A percentile compares a stretch with the other conserved stretches of the same genome.
Conservation (phyloP, 768 basidiomycete genomes). For the Cystobasidium tubakii region DNA sequence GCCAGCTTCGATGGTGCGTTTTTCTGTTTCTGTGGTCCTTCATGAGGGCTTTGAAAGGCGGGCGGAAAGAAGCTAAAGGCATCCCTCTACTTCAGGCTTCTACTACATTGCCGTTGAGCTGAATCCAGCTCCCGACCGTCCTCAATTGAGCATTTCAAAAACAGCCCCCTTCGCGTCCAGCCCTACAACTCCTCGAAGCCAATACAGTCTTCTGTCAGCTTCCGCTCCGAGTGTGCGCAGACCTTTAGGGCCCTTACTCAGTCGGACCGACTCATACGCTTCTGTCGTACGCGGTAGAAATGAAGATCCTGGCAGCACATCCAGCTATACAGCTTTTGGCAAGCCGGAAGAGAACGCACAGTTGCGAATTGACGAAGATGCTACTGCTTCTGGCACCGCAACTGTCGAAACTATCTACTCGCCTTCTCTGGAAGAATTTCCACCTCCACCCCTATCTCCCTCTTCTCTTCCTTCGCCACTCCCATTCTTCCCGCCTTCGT, state of each 20-base stretch:
- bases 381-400: background rate
- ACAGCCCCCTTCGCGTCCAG: background rate
- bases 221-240: background rate
- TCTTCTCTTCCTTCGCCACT: background rate
- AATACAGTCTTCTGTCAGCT: background rate
- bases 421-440: slow-evolving; percentile 17
- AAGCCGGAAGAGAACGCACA: slow-evolving; percentile 3
- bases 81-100: no score
- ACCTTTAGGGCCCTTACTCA: background rate
- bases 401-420: background rate
- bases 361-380: background rate
- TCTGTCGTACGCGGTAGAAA: slow-evolving; percentile 13
- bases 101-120: slow-evolving; percentile 28
- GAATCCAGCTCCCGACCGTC: slow-evolving; percentile 9
- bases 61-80: no score
- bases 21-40: no score
- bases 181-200: background rate
- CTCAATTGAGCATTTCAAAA: background rate
- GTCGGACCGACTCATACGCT: slow-evolving; percentile 15
- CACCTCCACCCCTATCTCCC: slow-evolving; percentile 4
- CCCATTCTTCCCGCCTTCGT: slow-evolving; percentile 5
- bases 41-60: no score
- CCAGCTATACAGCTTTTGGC: background rate
- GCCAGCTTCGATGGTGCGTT: slow-evolving; percentile 31
- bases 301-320: background rate